These are phyloP conservation scores for Cucumis melo DNA, from an alignment of 306 rosid genomes.

Conservation along the genomic window DNA sequence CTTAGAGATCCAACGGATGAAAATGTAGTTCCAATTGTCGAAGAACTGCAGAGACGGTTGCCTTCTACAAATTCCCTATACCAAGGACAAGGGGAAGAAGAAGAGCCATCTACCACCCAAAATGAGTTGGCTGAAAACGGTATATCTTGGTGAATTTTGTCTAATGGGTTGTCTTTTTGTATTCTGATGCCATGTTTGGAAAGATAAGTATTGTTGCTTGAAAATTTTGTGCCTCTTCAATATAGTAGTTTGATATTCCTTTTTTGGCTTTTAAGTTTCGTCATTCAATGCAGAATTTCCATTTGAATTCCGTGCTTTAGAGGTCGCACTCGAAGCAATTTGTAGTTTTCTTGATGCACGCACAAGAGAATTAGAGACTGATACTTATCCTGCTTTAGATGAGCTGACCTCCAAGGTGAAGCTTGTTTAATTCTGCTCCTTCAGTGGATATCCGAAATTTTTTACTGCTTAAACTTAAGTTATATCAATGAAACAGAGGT, in stretches of 20 bases:
- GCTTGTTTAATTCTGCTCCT: background rate
- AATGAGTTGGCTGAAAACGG: constrained; percentile 77
- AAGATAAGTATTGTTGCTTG: background rate
- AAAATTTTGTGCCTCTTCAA: background rate
- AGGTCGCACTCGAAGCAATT: constrained; percentile 91
- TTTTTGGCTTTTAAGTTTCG: background rate
- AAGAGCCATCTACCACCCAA: constrained; percentile 28
- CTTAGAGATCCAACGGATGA: constrained; percentile 78
- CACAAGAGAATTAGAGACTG: constrained; percentile 80
- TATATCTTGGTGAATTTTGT: constrained; percentile 14
- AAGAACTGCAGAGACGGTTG: constrained; percentile 75
- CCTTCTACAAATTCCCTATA: constrained; percentile 21
- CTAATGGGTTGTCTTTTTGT: background rate
- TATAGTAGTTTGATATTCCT: background rate
- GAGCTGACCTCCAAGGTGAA: constrained; percentile 84
- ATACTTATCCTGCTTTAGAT: constrained; percentile 89
- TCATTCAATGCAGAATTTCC: constrained; percentile 58
- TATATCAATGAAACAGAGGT: background rate
- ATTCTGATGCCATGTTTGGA: background rate
- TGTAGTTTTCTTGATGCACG: constrained; percentile 96
- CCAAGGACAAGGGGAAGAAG: constrained; percentile 19
- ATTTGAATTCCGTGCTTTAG: constrained; percentile 90
- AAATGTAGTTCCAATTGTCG: constrained; percentile 73
- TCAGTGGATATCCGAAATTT: background rate
- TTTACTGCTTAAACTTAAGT: background rate